Base-by-base conservation (phyloP, 805 yeast species). In the Cyberlindnera maclurae region DNA sequence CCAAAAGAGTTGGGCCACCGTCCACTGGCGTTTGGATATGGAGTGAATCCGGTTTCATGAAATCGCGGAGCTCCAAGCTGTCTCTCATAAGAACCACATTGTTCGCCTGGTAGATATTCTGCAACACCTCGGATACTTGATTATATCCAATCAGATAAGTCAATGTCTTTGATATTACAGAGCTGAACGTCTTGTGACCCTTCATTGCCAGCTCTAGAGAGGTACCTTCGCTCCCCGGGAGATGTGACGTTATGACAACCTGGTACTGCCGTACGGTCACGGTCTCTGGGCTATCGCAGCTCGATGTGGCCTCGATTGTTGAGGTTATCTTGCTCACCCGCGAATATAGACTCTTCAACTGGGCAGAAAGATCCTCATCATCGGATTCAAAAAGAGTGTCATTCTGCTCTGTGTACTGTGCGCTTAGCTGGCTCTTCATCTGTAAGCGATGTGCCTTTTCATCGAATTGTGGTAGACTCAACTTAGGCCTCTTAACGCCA, bases 21-120 rank as follows among this genome's bases (percentile, higher is more conserved):
- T 40, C 40, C 8, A 17, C 4, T 3, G 50, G 45, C 4, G 20
- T 36, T 3, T 44, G 40, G 3, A 55, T 30, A 8, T 38, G 38
- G 17, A 59, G 38, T 7, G 47, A 39, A 13, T 47, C 52, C 1
- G 57, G 47, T 26, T 39, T 56, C 57, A 54, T 55, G 20, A 42
- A 51, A 3, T 52, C 50, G 12, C 35, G 24, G 9, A 59, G 26
- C 26, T 36, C 40, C 15, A 52, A 36, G 3, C 44, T 47, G 4
- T 54, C 48, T 53, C 54, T 53, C 17, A 44, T 34, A 12, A 59
- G 39, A 1, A 42, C 33, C 1, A 52, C 54, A 3, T 34, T 26
- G 4, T 41, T 43, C 1, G 46, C 36, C 2, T 30, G 22, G 35
- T 56, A 57, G 1, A 40, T 1, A 1, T 11, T 15, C 1, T 17